Percentiles rank a stretch among this genome's conserved stretches.
phyloP scores from a whole-genome alignment of 1,284 basidiomycete species.

The Cystobasidium sp. region DNA sequence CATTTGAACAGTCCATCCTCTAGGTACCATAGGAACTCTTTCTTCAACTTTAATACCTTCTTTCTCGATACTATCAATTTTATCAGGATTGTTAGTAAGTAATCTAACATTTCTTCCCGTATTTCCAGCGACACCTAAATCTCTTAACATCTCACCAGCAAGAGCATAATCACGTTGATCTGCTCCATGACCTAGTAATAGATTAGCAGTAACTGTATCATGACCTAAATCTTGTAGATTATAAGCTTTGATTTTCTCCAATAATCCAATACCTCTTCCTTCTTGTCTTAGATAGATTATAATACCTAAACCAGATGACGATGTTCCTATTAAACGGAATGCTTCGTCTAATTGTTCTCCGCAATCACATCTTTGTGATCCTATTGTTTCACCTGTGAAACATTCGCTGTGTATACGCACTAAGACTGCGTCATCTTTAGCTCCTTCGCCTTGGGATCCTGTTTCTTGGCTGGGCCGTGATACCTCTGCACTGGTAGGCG shows the following conservation, averaged over 20 bases:
- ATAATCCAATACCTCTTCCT: conserved; percentile 94
- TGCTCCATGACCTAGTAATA: conserved; percentile 90
- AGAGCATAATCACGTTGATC: conserved; percentile 94
- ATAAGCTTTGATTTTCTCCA: conserved; percentile 96
- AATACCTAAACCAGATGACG: conserved; percentile 78
- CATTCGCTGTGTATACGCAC: conserved; percentile 98
- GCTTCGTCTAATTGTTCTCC: conserved; percentile 98
- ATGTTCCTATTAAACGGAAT: conserved; percentile 77
- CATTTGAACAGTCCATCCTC: conserved; percentile 69
- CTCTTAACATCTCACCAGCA: conserved; percentile 84
- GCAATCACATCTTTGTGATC: conserved; percentile 98
- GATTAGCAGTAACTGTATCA: conserved; percentile 96
- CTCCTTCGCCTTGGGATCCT: conserved; percentile 44
- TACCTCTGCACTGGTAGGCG: conserved; percentile 52
- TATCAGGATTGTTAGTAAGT: conserved; percentile 97
- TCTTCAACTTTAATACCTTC: conserved; percentile 83
- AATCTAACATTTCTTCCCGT: conserved; percentile 70
- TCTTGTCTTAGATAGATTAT: conserved; percentile 97
- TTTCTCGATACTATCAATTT: conserved; percentile 81
- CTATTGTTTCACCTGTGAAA: conserved; percentile 97
- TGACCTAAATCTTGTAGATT: conserved; percentile 98
- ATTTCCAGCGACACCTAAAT: conserved; percentile 68
- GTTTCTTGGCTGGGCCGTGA: conserved; percentile 60
- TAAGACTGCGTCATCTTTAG: conserved; percentile 65
- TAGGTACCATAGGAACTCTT: conserved; percentile 90